These are phyloP conservation scores for Globisporangium heterothallicum DNA, from an alignment of 352 stramenopile species.

Conservation along the genomic window DNA sequence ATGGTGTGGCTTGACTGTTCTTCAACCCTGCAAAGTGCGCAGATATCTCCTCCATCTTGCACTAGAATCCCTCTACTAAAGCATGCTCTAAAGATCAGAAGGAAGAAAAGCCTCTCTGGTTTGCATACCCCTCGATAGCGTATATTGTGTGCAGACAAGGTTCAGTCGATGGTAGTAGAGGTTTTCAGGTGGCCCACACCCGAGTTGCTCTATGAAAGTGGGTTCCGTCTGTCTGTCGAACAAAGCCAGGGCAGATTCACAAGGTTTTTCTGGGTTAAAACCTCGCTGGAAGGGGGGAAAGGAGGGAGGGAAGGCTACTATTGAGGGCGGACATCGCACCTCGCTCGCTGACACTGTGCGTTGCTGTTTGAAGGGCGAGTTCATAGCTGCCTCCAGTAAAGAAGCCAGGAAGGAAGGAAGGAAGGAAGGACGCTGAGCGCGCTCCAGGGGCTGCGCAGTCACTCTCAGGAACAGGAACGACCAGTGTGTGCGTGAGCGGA, in stretches of 20 bases:
- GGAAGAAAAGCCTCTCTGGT: too few relatives aligned
- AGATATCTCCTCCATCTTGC: too few relatives aligned
- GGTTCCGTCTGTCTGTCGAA: not conserved
- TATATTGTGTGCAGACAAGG: too few relatives aligned
- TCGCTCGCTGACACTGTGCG: conserved; percentile 3
- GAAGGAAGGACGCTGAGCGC: not conserved
- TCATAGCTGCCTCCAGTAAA: conserved; percentile 4
- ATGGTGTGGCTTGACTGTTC: too few relatives aligned
- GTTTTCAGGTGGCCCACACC: too few relatives aligned
- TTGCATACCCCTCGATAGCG: too few relatives aligned
- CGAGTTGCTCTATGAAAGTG: not conserved
- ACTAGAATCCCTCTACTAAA: not conserved
- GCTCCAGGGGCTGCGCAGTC: not conserved
- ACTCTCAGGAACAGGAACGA: not conserved
- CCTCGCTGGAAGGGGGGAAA: not conserved
- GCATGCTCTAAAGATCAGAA: too few relatives aligned
- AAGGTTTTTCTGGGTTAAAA: not conserved
- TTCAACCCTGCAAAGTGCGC: conserved; percentile 5
- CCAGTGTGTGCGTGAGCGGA: not conserved
- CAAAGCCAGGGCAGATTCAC: not conserved
- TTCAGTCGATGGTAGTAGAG: too few relatives aligned
- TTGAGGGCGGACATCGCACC: not conserved
- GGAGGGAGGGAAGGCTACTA: not conserved
- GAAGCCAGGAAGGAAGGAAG: conserved; percentile 5
- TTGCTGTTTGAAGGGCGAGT: conserved; percentile 2